Evolutionary conservation across 495 filamentous ascomycete genomes (phyloP), one percentile per base, ranked within the genome.

Genomic region (Hypomontagnella submonticulosa): DNA sequence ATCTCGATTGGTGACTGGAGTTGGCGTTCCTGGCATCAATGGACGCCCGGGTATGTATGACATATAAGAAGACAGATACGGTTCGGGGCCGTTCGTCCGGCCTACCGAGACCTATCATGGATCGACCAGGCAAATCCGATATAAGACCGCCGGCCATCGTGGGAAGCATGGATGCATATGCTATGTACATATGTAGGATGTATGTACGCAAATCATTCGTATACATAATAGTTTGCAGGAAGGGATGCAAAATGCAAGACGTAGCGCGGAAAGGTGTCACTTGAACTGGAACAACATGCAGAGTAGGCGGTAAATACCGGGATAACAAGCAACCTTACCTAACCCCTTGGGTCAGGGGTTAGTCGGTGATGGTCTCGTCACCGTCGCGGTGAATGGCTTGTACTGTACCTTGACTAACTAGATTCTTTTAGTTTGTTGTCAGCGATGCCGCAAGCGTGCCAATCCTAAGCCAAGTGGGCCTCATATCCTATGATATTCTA

Each of bases 81-180:
- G 30, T 68, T 56, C 34, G 41, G 12, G 60, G 66, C 66, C 66
- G 55, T 57, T 69, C 60, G 51, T 41, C 66, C 66, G 66, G 13
- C 50, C 55, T 40, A 53, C 41, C 50, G 38, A 60, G 13, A 64
- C 44, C 33, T 12, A 59, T 62, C 23, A 27, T 27, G 6, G 23
- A 57, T 47, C 20, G 40, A 57, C 27, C 42, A 59, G 36, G 44
- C 49, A 53, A 58, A 49, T 69, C 66, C 56, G 56, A 64, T 59
- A 56, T 69, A 63, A 61, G 44, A 61, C 57, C 56, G 57, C 41
- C 23, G 23, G 23, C 37, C 42, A 42, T 57, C 53, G 41, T 53
- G 34, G 33, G 48, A 48, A 44, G 32, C 55, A 61, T 61, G 46
- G 44, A 51, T 56, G 53, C 19, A 37, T 46, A 33, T 52, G 63